Evolutionary conservation across 805 yeast genomes (phyloP).

Genomic region (Wickerhamomyces sydowiorum): DNA sequence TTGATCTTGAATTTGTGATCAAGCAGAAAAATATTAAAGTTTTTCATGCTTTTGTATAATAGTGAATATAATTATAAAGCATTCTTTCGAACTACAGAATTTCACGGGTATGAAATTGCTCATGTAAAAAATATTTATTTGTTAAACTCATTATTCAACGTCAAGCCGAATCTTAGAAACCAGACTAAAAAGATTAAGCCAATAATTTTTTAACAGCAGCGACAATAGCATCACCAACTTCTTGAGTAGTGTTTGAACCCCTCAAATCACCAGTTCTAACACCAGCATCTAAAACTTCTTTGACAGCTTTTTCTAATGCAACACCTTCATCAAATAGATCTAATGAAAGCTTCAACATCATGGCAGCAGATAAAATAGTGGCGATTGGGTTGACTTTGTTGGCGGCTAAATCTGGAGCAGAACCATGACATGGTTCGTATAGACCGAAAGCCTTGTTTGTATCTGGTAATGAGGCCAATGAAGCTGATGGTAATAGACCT

Average conservation of each 20-base stretch:
- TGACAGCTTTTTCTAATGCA: constrained; percentile 85
- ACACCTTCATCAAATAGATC: constrained; percentile 79
- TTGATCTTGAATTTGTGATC: constrained; percentile 25
- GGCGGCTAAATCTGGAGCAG: constrained; percentile 89
- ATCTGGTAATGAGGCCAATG: constrained; percentile 95
- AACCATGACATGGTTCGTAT: constrained; percentile 98
- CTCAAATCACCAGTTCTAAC: constrained; percentile 89
- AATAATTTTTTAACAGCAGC: constrained; percentile 58
- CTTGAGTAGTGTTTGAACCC: constrained; percentile 76
- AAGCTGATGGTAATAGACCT: constrained; percentile 91
- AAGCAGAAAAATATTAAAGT: too few relatives aligned
- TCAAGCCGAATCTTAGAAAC: too few relatives aligned
- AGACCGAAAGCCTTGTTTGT: constrained; percentile 91
- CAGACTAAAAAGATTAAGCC: too few relatives aligned
- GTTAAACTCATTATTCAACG: too few relatives aligned
- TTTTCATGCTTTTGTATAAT: too few relatives aligned
- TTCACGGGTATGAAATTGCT: too few relatives aligned
- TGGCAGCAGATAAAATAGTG: constrained; percentile 90
- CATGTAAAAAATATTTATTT: too few relatives aligned
- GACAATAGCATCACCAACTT: constrained; percentile 93
- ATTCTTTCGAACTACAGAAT: too few relatives aligned
- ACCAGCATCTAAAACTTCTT: constrained; percentile 72
- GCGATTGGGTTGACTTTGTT: constrained; percentile 95
- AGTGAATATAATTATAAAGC: too few relatives aligned
- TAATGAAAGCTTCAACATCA: constrained; percentile 93